Evolutionary conservation across 129 eudicot genomes (phyloP), one percentile per base, ranked within the genome.

Genomic region (Kitagawia praeruptora): DNA sequence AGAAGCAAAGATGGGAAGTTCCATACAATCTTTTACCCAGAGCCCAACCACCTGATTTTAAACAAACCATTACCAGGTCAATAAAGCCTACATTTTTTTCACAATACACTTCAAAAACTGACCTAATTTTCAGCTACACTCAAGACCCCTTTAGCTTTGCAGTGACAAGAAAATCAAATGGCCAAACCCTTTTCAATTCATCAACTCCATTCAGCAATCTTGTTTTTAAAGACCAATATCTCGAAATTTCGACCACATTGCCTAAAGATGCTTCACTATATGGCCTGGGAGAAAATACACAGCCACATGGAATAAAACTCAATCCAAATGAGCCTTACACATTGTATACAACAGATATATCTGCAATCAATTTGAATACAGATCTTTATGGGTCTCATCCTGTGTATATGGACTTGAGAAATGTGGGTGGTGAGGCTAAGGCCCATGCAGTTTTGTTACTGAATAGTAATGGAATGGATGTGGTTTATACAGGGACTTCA

Each of bases 401-500:
- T 19, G 89, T 95, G 84, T 95, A 95, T 77, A 95, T 95, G 98
- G 98, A 95, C 84, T 75, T 95, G 82, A 90, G 98, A 82, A 89
- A 89, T 75, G 88, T 82, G 84, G 86, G 83, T 10, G 97, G 97
- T 53, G 80, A 80, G 82, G 86, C 87, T 4, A 77, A 41, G n/a
- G 92, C 92, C 5, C 98, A 95, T 84, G 97, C 87, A 15, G 98
- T 95, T 42, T 70, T 95, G 82, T 71, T 95, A 87, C 48, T 95
- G 84, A 95, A 92, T 61, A 95, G 98, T 77, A 90, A 95, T 80
- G 98, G 96, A 28, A 95, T 95, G 98, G 96, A 95, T 87, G 96
- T 95, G 78, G 81, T 92, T 71, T 95, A 95, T 63, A 80, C 89
- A 37, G 97, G 98, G 79, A 79, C 74, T 70, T 95, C 98, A 5